Percentiles rank a stretch among this genome's conserved stretches.
phyloP scores from a whole-genome alignment of 2,329 filamentous ascomycete genomes.

The Aspergillus sp. region DNA sequence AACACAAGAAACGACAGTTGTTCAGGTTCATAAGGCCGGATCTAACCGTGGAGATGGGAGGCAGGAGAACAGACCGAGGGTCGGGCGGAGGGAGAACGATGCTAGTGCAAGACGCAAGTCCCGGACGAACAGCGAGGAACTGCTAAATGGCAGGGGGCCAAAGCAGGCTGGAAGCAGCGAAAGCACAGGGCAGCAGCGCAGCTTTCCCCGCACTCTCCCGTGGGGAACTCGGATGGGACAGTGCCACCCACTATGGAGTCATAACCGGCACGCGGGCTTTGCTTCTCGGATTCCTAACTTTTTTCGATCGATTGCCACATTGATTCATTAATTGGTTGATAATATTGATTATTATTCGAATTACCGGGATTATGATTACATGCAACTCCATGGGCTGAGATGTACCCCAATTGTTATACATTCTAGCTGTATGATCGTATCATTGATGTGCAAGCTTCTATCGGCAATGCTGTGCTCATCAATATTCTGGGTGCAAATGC shows the following conservation, averaged over 20 bases:
- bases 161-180: not conserved
- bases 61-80: conserved; percentile 3
- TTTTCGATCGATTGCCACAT: not conserved
- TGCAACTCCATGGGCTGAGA: not conserved
- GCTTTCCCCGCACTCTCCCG: conserved; percentile 28
- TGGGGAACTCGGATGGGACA: not conserved
- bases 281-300: not conserved
- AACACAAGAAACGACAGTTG: not conserved
- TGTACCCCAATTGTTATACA: not conserved
- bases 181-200: conserved; percentile 3
- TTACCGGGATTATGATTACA: not conserved
- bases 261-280: not conserved
- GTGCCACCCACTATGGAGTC: not conserved
- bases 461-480: conserved; percentile 12
- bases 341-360: not conserved
- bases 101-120: not conserved
- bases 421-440: conserved; percentile 3
- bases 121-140: too few species aligned
- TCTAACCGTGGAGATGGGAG: not conserved
- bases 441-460: conserved; percentile 11
- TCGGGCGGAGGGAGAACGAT: not conserved
- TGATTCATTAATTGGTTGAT: not conserved
- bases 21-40: not conserved
- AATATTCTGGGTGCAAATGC: conserved; percentile 19
- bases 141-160: too few species aligned